Evolutionary conservation across 768 basidiomycete genomes (phyloP).

Genomic region (Pleurotus salmoneostramineus): DNA sequence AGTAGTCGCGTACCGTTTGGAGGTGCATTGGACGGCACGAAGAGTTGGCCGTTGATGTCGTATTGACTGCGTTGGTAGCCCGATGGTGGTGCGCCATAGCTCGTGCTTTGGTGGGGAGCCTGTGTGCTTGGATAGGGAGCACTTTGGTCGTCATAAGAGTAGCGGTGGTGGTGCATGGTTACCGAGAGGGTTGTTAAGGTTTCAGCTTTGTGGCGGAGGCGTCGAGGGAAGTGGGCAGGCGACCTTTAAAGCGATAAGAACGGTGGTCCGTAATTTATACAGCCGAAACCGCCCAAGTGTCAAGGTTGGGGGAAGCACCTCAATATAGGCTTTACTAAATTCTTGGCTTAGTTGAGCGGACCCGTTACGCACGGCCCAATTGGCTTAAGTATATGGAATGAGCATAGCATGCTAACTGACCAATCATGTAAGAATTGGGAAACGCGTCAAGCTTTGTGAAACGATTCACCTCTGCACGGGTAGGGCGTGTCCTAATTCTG

Average conservation of each 20-base stretch:
- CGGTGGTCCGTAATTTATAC: conserved; percentile 7
- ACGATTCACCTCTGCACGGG: conserved; percentile 3
- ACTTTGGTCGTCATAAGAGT: conserved; percentile 35
- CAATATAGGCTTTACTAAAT: conserved; percentile 7
- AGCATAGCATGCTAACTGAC: conserved; percentile 5
- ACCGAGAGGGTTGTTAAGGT: conserved; percentile 15
- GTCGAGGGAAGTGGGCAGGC: conserved; percentile 6
- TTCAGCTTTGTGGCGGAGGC: conserved; percentile 18
- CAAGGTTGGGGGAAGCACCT: conserved; percentile 13
- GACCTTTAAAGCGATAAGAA: conserved; percentile 3
- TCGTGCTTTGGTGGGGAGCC: conserved; percentile 4
- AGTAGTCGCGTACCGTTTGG: background rate
- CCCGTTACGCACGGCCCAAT: conserved; percentile 7
- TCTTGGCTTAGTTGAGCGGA: conserved; percentile 3
- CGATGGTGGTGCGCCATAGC: conserved; percentile 1
- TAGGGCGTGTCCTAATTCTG: conserved; percentile 1
- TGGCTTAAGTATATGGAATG: conserved; percentile 4
- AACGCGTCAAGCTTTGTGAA: background rate
- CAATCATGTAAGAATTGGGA: conserved; percentile 5
- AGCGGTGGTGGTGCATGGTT: conserved; percentile 37
- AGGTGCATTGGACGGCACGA: conserved; percentile 6
- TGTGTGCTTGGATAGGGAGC: conserved; percentile 19
- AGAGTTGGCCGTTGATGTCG: conserved; percentile 1
- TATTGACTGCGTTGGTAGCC: conserved; percentile 3
- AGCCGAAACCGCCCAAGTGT: conserved; percentile 36